Conservation (phyloP, 2,329 filamentous ascomycete species). For the Ophioceras dolichostomum region DNA sequence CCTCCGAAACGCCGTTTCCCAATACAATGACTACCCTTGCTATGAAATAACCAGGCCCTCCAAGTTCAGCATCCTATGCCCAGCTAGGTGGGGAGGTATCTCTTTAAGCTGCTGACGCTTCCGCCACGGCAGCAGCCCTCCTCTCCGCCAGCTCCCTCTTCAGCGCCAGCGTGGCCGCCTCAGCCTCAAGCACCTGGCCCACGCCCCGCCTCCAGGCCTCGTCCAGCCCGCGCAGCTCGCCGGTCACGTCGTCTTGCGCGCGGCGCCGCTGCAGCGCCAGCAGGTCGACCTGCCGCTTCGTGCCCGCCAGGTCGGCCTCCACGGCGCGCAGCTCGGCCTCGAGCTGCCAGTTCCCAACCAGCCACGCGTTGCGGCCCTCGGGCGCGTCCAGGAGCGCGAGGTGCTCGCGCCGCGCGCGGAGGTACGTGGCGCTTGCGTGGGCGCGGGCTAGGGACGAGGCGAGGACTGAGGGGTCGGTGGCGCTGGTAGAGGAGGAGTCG, state of each 20-base stretch:
- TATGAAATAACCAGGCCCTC: no score
- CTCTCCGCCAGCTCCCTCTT: slow-evolving; percentile 17
- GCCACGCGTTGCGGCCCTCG: slow-evolving; percentile 77
- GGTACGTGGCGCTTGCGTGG: slow-evolving; percentile 38
- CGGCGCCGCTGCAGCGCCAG: slow-evolving; percentile 59
- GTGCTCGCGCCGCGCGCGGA: slow-evolving; percentile 36
- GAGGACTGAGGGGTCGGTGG: slow-evolving; percentile 23
- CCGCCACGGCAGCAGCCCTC: not conserved
- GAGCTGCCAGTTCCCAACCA: slow-evolving; percentile 70
- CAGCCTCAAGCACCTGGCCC: slow-evolving; percentile 70
- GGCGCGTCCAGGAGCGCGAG: slow-evolving; percentile 65
- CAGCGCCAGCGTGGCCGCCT: slow-evolving; percentile 69
- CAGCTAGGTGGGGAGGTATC: no score
- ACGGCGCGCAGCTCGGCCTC: slow-evolving; percentile 58
- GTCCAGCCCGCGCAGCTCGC: slow-evolving; percentile 59
- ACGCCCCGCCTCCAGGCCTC: slow-evolving; percentile 71
- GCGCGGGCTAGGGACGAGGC: slow-evolving; percentile 50
- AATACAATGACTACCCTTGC: no score
- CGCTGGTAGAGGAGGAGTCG: not conserved
- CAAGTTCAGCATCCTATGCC: no score
- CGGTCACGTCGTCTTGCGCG: slow-evolving; percentile 57
- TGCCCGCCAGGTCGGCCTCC: slow-evolving; percentile 62
- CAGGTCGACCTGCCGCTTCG: slow-evolving; percentile 57
- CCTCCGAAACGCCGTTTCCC: no score
- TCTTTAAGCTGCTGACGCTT: no score